A percentile compares a stretch with the other conserved stretches of the same genome.
Conservation (phyloP, 1,139 yeast species). For the Geotrichum candidum region DNA sequence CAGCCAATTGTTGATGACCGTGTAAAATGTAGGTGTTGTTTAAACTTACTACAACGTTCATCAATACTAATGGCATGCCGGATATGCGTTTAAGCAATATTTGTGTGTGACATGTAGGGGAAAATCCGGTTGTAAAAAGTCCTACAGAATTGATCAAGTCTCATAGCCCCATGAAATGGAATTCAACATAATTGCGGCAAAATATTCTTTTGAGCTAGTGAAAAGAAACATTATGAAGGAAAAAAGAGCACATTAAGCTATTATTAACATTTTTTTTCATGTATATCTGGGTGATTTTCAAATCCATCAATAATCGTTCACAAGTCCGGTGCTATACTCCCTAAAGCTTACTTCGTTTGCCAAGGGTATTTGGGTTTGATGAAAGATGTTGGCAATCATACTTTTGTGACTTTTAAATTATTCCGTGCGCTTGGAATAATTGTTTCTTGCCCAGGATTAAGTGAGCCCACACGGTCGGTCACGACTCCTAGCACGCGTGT, state of each 20-base stretch:
- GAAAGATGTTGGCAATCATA: slow-evolving; percentile 44
- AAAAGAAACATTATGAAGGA: not conserved
- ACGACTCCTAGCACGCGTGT: slow-evolving; percentile 54
- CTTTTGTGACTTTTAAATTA: slow-evolving; percentile 55
- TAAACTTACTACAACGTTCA: slow-evolving; percentile 57
- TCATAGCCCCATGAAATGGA: slow-evolving; percentile 59
- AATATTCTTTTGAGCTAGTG: slow-evolving; percentile 19
- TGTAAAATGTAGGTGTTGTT: slow-evolving; percentile 43
- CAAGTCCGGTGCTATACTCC: not conserved
- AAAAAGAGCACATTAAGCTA: not conserved
- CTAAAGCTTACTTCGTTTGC: slow-evolving; percentile 38
- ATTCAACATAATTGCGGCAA: slow-evolving; percentile 29
- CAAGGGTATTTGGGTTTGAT: slow-evolving; percentile 38
- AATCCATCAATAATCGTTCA: not conserved
- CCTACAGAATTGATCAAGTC: slow-evolving; percentile 66
- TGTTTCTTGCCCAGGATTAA: slow-evolving; percentile 48
- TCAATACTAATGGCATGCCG: slow-evolving; percentile 62
- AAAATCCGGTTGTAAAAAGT: slow-evolving; percentile 49
- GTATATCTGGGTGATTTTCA: not conserved
- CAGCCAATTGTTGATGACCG: not conserved
- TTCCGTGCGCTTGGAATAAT: slow-evolving; percentile 56
- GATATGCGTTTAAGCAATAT: slow-evolving; percentile 46
- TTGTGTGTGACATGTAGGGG: slow-evolving; percentile 49
- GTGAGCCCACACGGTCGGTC: slow-evolving; percentile 55
- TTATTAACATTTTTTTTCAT: not conserved